A percentile compares a stretch with the other conserved stretches of the same genome.
Evolutionary conservation across 2,329 filamentous ascomycete genomes (phyloP).

Genomic region (Tricladium varicosporioides): DNA sequence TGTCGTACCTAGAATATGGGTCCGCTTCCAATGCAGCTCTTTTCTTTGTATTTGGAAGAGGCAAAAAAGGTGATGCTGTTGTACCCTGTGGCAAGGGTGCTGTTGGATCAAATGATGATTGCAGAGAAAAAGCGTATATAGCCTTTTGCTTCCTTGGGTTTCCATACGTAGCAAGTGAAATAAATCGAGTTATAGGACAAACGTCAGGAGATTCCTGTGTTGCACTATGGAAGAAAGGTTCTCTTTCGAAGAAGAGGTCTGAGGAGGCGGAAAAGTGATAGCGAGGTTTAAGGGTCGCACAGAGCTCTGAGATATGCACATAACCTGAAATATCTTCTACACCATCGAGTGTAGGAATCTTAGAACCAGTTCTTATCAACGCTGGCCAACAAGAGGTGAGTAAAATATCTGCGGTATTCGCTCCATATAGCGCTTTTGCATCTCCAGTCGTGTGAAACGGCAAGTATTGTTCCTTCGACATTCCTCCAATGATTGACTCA

Average conservation of each 20-base stretch:
- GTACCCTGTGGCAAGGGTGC: slow-evolving; percentile 64
- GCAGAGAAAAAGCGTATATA: slow-evolving; percentile 75
- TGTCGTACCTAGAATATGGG: slow-evolving; percentile 54
- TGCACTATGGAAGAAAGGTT: slow-evolving; percentile 78
- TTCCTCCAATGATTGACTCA: slow-evolving; percentile 55
- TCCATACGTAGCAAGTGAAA: slow-evolving; percentile 78
- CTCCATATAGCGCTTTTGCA: slow-evolving; percentile 70
- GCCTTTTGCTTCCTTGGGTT: slow-evolving; percentile 77
- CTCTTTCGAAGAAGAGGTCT: slow-evolving; percentile 73
- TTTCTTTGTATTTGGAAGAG: slow-evolving; percentile 56
- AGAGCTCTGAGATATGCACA: slow-evolving; percentile 76
- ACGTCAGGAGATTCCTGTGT: slow-evolving; percentile 51
- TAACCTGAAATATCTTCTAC: slow-evolving; percentile 51
- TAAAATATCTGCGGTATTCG: slow-evolving; percentile 79
- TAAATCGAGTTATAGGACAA: slow-evolving; percentile 76
- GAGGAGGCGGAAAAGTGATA: slow-evolving; percentile 82
- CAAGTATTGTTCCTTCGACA: slow-evolving; percentile 70
- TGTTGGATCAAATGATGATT: slow-evolving; percentile 57
- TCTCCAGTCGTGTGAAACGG: slow-evolving; percentile 77
- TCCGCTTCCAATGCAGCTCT: slow-evolving; percentile 43
- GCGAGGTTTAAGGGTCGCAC: slow-evolving; percentile 75
- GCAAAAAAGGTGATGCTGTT: slow-evolving; percentile 71
- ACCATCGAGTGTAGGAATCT: slow-evolving; percentile 53
- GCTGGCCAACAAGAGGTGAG: slow-evolving; percentile 86
- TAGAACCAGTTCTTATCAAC: slow-evolving; percentile 67